Conservation (phyloP, 306 rosid species). For the Quercus berberidifolia region DNA sequence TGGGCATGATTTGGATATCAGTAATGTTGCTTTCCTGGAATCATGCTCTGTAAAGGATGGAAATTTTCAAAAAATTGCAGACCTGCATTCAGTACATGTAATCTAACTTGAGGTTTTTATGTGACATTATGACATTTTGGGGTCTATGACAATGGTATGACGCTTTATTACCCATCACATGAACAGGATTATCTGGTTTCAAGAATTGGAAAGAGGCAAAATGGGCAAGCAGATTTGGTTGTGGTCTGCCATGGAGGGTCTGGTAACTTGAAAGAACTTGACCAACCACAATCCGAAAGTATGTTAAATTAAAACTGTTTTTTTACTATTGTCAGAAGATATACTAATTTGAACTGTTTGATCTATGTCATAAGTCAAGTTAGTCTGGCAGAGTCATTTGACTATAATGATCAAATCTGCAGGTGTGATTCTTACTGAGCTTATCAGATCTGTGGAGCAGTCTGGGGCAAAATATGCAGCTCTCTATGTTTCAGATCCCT, state of each 20-base stretch:
- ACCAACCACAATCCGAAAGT: conserved; percentile 61
- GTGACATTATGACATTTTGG: conserved; percentile 22
- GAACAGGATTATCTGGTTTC: conserved; percentile 70
- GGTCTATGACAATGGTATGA: conserved; percentile 28
- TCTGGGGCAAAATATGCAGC: conserved; percentile 80
- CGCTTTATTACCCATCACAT: conserved; percentile 18
- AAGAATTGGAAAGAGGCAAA: conserved; percentile 47
- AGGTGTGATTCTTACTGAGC: conserved; percentile 63
- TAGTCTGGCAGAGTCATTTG: background rate
- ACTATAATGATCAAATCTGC: conserved; percentile 21
- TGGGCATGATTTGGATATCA: conserved; percentile 55
- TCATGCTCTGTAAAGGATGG: conserved; percentile 59
- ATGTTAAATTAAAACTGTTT: conserved; percentile 23
- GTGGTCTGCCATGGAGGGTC: conserved; percentile 66
- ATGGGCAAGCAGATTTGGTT: conserved; percentile 65
- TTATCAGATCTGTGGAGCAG: conserved; percentile 63
- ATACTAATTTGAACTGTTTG: background rate
- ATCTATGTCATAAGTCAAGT: background rate
- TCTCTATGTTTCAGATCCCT: conserved; percentile 82
- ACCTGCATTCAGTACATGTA: conserved; percentile 67
- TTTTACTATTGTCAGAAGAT: background rate
- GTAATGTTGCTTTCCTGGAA: conserved; percentile 49
- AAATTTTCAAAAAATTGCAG: conserved; percentile 35
- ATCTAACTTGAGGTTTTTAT: conserved; percentile 24
- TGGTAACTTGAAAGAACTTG: conserved; percentile 33